Evolutionary conservation across 2,329 filamentous ascomycete genomes (phyloP).

Genomic region (Diaporthe eres): DNA sequence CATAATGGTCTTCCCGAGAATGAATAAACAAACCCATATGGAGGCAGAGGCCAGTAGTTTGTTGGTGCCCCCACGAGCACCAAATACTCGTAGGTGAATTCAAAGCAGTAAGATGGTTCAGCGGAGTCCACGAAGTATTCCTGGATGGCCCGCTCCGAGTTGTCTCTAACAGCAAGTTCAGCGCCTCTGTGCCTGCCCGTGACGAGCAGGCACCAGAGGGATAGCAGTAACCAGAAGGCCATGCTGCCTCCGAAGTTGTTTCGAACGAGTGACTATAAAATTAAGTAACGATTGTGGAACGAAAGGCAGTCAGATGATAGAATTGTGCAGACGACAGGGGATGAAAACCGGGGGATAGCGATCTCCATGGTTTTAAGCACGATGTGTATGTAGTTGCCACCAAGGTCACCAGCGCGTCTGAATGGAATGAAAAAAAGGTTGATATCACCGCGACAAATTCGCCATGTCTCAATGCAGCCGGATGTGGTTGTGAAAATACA

Average conservation of each 20-base stretch:
- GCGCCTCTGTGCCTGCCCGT: not conserved
- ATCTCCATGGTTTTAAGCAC: slow-evolving; percentile 1
- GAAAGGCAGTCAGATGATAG: not conserved
- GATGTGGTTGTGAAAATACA: not conserved
- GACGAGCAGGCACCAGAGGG: slow-evolving; percentile 11
- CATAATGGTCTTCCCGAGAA: not conserved
- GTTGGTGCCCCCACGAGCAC: not conserved
- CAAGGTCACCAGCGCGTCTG: not conserved
- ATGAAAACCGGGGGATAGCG: not conserved
- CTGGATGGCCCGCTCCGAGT: not conserved
- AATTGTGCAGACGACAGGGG: not conserved
- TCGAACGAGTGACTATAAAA: not conserved
- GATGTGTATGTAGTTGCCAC: not conserved
- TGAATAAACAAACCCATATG: not conserved
- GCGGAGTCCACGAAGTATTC: not conserved
- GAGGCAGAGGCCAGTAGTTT: not conserved
- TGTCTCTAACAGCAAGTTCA: not conserved
- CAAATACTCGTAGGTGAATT: not conserved
- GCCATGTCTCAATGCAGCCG: not conserved
- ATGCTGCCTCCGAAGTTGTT: not conserved
- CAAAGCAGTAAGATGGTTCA: slow-evolving; percentile 4
- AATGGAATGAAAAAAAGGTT: not conserved
- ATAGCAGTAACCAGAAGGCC: slow-evolving; percentile 18
- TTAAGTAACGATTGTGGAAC: not conserved
- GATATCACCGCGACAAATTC: not conserved